Evolutionary conservation across 805 yeast genomes (phyloP).

Genomic region (Yamadazyma tumulicola): DNA sequence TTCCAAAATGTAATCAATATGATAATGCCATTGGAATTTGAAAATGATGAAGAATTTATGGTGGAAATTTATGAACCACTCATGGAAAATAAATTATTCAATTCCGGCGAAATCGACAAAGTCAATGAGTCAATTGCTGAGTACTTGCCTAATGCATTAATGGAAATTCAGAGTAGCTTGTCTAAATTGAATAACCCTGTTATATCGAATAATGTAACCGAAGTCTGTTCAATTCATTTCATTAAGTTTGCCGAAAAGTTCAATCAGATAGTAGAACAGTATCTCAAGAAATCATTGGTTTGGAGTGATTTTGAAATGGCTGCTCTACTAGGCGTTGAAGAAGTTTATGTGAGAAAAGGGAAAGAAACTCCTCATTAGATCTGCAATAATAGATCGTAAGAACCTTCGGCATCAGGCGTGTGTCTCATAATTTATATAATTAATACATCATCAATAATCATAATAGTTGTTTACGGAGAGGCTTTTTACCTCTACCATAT

Average conservation of each 20-base stretch:
- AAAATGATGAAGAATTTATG: constrained; percentile 33
- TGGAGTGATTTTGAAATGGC: constrained; percentile 63
- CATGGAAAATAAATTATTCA: constrained; percentile 56
- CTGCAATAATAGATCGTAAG: background rate
- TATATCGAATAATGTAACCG: constrained; percentile 53
- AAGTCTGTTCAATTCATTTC: constrained; percentile 47
- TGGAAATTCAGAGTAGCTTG: constrained; percentile 56
- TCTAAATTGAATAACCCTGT: constrained; percentile 60
- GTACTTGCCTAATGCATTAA: constrained; percentile 57
- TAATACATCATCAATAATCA: constrained; percentile 3
- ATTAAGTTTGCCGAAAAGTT: constrained; percentile 46
- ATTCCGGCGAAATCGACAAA: constrained; percentile 37
- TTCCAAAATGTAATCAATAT: constrained; percentile 63
- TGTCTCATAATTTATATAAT: background rate
- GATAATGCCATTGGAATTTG: constrained; percentile 61
- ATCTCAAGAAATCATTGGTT: constrained; percentile 34
- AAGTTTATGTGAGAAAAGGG: constrained; percentile 17
- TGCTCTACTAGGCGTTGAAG: constrained; percentile 68
- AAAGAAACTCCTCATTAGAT: too few relatives aligned
- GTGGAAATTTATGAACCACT: constrained; percentile 64
- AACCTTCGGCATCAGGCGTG: too few relatives aligned
- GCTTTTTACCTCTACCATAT: constrained; percentile 82
- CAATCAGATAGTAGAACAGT: constrained; percentile 31
- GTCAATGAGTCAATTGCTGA: constrained; percentile 46
- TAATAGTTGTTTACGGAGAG: constrained; percentile 23